These are phyloP conservation scores for Lyophyllum semitale DNA, from an alignment of 768 basidiomycete species.

Conservation along the genomic window DNA sequence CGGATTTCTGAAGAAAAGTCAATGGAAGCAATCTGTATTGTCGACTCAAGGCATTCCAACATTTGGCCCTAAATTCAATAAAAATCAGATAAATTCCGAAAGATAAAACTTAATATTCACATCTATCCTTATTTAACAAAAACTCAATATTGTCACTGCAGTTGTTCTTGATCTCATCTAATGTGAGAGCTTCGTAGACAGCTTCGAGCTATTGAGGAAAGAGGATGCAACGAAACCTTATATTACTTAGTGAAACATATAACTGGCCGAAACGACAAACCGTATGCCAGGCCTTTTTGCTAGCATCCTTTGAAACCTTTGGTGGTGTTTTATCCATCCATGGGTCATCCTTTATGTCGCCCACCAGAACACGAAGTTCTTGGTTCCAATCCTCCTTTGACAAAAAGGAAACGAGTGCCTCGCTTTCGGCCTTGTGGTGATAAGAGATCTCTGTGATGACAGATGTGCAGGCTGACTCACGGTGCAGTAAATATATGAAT, in stretches of 20 bases:
- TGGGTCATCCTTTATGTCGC: background rate
- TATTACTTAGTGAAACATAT: no score
- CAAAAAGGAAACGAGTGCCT: background rate
- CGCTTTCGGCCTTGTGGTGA: background rate
- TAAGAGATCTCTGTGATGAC: background rate
- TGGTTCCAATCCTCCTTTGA: background rate
- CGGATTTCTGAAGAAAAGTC: background rate
- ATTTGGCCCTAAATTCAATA: conserved; percentile 5
- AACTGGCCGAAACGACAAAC: background rate
- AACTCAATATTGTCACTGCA: background rate
- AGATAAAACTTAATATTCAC: background rate
- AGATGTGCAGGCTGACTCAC: background rate
- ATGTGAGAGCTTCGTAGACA: background rate
- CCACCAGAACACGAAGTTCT: background rate
- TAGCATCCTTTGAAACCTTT: background rate
- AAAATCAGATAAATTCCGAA: no score
- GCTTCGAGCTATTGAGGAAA: background rate
- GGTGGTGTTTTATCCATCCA: background rate
- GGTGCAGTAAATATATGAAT: background rate
- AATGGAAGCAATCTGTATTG: background rate
- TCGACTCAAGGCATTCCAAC: background rate
- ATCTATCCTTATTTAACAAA: background rate
- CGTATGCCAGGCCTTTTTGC: background rate
- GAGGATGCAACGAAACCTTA: no score
- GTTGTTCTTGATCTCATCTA: background rate